A percentile compares a stretch with the other conserved stretches of the same genome.
Evolutionary conservation across 2,329 filamentous ascomycete genomes (phyloP).

Genomic region (Microthyrium microscopicum): DNA sequence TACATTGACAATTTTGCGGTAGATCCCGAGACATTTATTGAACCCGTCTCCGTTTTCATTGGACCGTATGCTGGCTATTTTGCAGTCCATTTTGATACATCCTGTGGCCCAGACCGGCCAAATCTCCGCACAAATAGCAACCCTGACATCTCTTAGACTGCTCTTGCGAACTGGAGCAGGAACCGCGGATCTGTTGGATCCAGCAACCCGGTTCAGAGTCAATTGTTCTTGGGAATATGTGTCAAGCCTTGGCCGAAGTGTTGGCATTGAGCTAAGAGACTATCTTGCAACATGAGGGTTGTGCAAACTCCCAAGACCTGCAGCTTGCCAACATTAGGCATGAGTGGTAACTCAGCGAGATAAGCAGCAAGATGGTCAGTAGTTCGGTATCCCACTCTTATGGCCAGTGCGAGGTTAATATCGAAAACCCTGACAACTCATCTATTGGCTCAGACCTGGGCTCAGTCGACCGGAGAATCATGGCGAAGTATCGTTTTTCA

Average conservation of each 20-base stretch:
- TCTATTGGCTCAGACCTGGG: too few relatives aligned
- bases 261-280: constrained; percentile 65
- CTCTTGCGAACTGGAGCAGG: constrained; percentile 44
- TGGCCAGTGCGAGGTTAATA: too few relatives aligned
- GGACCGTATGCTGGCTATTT: constrained; percentile 64
- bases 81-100: constrained; percentile 44
- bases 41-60: constrained; percentile 62
- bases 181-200: constrained; percentile 49
- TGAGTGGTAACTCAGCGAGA: too few relatives aligned
- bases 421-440: too few relatives aligned
- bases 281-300: constrained; percentile 47
- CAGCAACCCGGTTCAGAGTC: constrained; percentile 58
- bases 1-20: constrained; percentile 12
- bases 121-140: constrained; percentile 43
- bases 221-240: constrained; percentile 67
- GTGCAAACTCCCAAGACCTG: too few relatives aligned
- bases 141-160: constrained; percentile 52
- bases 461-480: too few relatives aligned
- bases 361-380: too few relatives aligned
- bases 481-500: too few relatives aligned
- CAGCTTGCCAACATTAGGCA: too few relatives aligned
- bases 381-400: too few relatives aligned
- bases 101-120: constrained; percentile 28
- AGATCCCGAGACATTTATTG: constrained; percentile 61
- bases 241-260: constrained; percentile 49